Percentiles rank a stretch among this genome's conserved stretches.
Conservation (phyloP, 371 early-diverging fungal genomes). For the Mucor circinelloides region DNA sequence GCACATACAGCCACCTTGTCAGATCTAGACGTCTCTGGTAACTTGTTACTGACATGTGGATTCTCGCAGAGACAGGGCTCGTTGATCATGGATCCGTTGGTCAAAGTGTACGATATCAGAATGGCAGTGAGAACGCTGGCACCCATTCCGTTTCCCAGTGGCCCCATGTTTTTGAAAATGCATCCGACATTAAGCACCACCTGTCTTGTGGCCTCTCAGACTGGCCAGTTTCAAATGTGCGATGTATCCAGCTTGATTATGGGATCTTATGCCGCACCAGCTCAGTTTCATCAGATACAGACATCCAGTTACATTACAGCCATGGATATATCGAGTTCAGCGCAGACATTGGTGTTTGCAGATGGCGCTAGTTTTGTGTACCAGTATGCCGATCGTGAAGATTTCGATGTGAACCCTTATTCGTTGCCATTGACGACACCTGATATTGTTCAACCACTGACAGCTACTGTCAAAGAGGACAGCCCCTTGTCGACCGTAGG, state of each 20-base stretch:
- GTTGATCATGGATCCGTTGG: slow-evolving; percentile 72
- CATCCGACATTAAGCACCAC: slow-evolving; percentile 74
- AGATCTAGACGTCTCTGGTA: slow-evolving; percentile 77
- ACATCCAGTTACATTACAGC: slow-evolving; percentile 64
- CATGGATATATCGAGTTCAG: slow-evolving; percentile 76
- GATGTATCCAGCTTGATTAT: slow-evolving; percentile 64
- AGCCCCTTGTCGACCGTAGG: slow-evolving; percentile 80
- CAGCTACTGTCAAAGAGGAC: slow-evolving; percentile 58
- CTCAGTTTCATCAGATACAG: slow-evolving; percentile 74
- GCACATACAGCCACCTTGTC: slow-evolving; percentile 80
- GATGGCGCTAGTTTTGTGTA: slow-evolving; percentile 71
- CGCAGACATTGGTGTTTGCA: slow-evolving; percentile 74
- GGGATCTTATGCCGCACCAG: slow-evolving; percentile 52
- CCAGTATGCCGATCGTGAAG: slow-evolving; percentile 70
- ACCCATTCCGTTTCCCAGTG: slow-evolving; percentile 74
- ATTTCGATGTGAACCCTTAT: slow-evolving; percentile 67
- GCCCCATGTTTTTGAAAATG: slow-evolving; percentile 73
- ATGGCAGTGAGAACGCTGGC: slow-evolving; percentile 68
- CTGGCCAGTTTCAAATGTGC: slow-evolving; percentile 76
- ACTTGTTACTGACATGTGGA: slow-evolving; percentile 77
- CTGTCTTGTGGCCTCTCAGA: slow-evolving; percentile 68
- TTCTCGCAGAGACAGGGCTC: slow-evolving; percentile 71
- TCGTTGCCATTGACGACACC: slow-evolving; percentile 69
- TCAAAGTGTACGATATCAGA: slow-evolving; percentile 86
- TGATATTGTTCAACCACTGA: slow-evolving; percentile 50